Conservation (phyloP, 208 protist species). For the Tritrichomonas foetus region DNA sequence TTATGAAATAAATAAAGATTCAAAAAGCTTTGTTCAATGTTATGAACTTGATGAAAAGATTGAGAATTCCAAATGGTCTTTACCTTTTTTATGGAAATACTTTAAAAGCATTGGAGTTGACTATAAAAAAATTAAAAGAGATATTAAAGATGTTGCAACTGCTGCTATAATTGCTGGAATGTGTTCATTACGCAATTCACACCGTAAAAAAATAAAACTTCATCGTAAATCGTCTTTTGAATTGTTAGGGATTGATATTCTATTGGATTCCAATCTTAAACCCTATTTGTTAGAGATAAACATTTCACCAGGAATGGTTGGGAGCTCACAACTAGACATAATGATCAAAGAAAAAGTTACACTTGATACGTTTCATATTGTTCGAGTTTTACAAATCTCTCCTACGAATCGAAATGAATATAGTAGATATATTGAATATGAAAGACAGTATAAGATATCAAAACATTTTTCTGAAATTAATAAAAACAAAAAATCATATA, state of each 20-base stretch:
- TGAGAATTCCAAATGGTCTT: slow-evolving; percentile 51
- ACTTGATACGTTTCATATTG: not conserved
- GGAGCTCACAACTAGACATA: not conserved
- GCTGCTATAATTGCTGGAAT: not conserved
- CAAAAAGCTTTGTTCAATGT: not conserved
- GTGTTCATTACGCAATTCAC: not conserved
- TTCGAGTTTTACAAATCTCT: not conserved
- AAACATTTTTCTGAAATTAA: no score
- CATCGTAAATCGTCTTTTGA: slow-evolving; percentile 73
- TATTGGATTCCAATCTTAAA: slow-evolving; percentile 76
- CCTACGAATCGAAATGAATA: not conserved
- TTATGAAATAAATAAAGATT: slow-evolving; percentile 39
- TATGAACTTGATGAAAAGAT: slow-evolving; percentile 6
- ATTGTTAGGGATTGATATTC: slow-evolving; percentile 85
- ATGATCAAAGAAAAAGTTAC: not conserved
- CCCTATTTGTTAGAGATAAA: slow-evolving; percentile 92
- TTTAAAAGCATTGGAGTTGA: not conserved
- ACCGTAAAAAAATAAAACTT: not conserved
- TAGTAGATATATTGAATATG: not conserved
- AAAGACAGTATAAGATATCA: not conserved
- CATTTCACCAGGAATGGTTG: slow-evolving; percentile 46
- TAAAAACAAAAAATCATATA: not conserved
- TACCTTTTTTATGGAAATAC: not conserved
- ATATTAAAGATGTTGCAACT: not conserved
- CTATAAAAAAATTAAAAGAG: not conserved